These are phyloP conservation scores for Backusella australiensis DNA, from an alignment of 192 early-diverging fungal species.

Conservation along the genomic window DNA sequence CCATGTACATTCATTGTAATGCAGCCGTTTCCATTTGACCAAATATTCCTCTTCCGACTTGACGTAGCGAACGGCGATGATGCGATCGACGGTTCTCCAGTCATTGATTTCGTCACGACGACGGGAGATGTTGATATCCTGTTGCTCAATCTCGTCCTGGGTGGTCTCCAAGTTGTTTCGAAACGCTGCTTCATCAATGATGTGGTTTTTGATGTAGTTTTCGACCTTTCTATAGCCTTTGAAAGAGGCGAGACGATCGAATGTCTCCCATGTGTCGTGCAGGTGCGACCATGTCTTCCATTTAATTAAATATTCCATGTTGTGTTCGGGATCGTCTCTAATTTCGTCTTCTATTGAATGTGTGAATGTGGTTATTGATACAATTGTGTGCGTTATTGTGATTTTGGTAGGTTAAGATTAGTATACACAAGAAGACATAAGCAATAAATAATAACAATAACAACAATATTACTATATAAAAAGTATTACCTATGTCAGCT, in stretches of 20 bases:
- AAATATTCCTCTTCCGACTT: slow-evolving; percentile 76
- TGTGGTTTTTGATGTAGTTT: slow-evolving; percentile 74
- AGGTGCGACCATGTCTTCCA: slow-evolving; percentile 92
- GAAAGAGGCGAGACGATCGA: slow-evolving; percentile 59
- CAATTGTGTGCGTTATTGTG: not conserved
- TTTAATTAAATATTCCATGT: slow-evolving; percentile 87
- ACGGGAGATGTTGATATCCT: slow-evolving; percentile 82
- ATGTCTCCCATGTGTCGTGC: slow-evolving; percentile 88
- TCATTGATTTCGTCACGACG: slow-evolving; percentile 78
- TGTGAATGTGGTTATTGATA: not conserved
- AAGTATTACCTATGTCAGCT: slow-evolving; percentile 30
- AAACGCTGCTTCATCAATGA: slow-evolving; percentile 56
- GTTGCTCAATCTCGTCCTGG: slow-evolving; percentile 87
- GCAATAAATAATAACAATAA: slow-evolving; percentile 8
- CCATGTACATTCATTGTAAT: slow-evolving; percentile 92
- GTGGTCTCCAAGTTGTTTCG: slow-evolving; percentile 66
- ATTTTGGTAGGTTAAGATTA: not conserved
- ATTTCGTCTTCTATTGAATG: slow-evolving; percentile 31
- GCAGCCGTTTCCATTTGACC: slow-evolving; percentile 88
- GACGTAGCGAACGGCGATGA: slow-evolving; percentile 66
- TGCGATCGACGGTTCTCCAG: slow-evolving; percentile 84
- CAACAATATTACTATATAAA: not conserved
- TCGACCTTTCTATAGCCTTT: slow-evolving; percentile 90
- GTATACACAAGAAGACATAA: not conserved
- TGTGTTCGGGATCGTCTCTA: slow-evolving; percentile 44